These are phyloP conservation scores for Trametes hirsuta DNA, from an alignment of 1,284 basidiomycete genomes.

Conservation along the genomic window DNA sequence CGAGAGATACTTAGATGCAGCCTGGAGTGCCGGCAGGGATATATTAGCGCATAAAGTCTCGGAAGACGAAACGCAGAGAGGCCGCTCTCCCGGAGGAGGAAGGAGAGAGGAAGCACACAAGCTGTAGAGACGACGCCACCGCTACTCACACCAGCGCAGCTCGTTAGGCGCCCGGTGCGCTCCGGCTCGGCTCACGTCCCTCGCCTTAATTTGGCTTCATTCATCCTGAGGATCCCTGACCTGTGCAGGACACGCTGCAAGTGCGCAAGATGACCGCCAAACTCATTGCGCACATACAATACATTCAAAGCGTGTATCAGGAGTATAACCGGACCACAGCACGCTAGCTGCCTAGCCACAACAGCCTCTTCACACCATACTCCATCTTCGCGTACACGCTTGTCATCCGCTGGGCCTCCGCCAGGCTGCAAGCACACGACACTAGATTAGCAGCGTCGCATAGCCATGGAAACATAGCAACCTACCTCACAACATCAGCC, in stretches of 20 bases:
- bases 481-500: conserved; percentile 82
- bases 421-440: conserved; percentile 49
- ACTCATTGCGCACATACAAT: conserved; percentile 8
- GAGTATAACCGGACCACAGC: neutral
- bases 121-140: conserved; percentile 4
- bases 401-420: conserved; percentile 81
- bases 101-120: conserved; percentile 19
- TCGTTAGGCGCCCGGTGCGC: conserved; percentile 11
- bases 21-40: conserved; percentile 21
- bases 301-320: conserved; percentile 15
- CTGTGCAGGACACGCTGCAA: conserved; percentile 13
- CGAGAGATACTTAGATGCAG: conserved; percentile 14
- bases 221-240: neutral
- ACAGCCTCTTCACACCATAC: conserved; percentile 84
- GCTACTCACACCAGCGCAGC: conserved; percentile 12
- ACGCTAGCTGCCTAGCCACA: conserved; percentile 77
- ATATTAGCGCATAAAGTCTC: conserved; percentile 25
- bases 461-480: conserved; percentile 19
- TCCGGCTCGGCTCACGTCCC: conserved; percentile 15
- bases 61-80: conserved; percentile 14
- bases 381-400: conserved; percentile 89
- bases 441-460: conserved; percentile 3
- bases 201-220: neutral
- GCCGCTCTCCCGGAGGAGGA: conserved; percentile 21
- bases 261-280: conserved; percentile 9